These are phyloP conservation scores for Avena atlantica DNA, from an alignment of 176 grass and related monocot species.

Conservation along the genomic window DNA sequence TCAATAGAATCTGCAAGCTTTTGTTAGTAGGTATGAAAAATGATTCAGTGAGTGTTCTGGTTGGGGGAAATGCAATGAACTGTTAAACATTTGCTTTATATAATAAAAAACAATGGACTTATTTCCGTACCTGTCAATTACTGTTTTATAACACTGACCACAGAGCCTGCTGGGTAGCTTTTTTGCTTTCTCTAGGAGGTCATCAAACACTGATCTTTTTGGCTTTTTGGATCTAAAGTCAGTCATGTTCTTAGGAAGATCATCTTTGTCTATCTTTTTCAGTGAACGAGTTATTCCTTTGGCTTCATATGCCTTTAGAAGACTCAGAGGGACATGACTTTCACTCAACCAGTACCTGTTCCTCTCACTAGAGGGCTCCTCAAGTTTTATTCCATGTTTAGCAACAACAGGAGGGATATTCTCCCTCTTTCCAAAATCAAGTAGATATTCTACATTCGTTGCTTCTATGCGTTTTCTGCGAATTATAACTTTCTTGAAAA, in stretches of 20 bases:
- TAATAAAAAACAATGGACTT: slow-evolving; percentile 1
- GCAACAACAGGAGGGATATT: slow-evolving; percentile 86
- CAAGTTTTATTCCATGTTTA: slow-evolving; percentile 80
- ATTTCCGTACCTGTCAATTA: slow-evolving; percentile 66
- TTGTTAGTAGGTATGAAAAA: neutral
- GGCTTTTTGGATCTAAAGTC: slow-evolving; percentile 44
- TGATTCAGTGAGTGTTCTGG: neutral
- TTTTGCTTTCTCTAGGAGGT: slow-evolving; percentile 80
- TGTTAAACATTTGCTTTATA: slow-evolving; percentile 15
- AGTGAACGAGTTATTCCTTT: slow-evolving; percentile 71
- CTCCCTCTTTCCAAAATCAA: slow-evolving; percentile 96
- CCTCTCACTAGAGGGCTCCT: slow-evolving; percentile 79
- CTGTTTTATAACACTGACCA: slow-evolving; percentile 77
- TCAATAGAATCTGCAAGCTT: slow-evolving; percentile 3
- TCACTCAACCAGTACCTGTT: slow-evolving; percentile 95
- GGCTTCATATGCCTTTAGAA: slow-evolving; percentile 88
- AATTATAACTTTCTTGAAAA: slow-evolving; percentile 98
- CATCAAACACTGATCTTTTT: slow-evolving; percentile 60
- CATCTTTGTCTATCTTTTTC: slow-evolving; percentile 74
- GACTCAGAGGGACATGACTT: slow-evolving; percentile 74
- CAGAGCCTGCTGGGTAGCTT: slow-evolving; percentile 56
- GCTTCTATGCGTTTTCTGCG: slow-evolving; percentile 71
- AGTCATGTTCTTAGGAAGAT: slow-evolving; percentile 47
- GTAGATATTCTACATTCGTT: slow-evolving; percentile 76
- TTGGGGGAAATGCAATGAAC: neutral